Evolutionary conservation across 805 yeast species (phyloP).

Genomic region (Candida vartiovaarae): DNA sequence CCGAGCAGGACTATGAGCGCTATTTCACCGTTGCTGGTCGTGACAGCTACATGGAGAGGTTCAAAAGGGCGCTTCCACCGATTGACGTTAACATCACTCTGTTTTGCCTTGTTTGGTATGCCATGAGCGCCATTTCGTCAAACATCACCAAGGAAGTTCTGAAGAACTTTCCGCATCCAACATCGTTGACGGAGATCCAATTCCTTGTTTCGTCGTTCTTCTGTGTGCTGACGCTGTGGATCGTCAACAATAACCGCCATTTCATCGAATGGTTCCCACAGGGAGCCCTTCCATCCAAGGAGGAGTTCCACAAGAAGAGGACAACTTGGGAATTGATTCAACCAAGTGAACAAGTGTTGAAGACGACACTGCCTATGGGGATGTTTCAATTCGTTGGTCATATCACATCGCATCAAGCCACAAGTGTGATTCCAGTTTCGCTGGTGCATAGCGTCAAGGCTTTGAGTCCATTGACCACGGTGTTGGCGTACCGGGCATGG

Average conservation of each 20-base stretch:
- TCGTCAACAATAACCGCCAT: conserved; percentile 30
- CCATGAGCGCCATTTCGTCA: conserved; percentile 70
- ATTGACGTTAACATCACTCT: conserved; percentile 36
- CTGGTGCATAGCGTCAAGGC: conserved; percentile 93
- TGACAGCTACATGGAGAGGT: conserved; percentile 5
- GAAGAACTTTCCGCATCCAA: conserved; percentile 64
- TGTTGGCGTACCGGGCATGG: conserved; percentile 60
- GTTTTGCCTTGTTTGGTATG: conserved; percentile 75
- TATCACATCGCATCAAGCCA: conserved; percentile 86
- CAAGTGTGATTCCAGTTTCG: conserved; percentile 87
- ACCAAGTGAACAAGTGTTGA: conserved; percentile 47
- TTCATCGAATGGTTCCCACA: conserved; percentile 32
- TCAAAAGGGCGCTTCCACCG: conserved; percentile 23
- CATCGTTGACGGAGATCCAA: conserved; percentile 86
- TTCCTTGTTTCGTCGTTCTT: conserved; percentile 64
- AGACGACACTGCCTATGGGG: conserved; percentile 89
- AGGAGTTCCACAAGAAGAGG: conserved; percentile 23
- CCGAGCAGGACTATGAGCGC: conserved; percentile 18
- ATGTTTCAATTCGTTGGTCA: conserved; percentile 90
- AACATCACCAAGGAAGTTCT: conserved; percentile 77
- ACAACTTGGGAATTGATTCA: conserved; percentile 36
- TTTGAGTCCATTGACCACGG: conserved; percentile 83
- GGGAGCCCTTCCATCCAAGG: conserved; percentile 42
- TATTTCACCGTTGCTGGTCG: conserved; percentile 19
- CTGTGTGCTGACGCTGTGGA: conserved; percentile 40